Conservation (phyloP, 352 stramenopile species). For the Thalassiosira livingstoniorum region DNA sequence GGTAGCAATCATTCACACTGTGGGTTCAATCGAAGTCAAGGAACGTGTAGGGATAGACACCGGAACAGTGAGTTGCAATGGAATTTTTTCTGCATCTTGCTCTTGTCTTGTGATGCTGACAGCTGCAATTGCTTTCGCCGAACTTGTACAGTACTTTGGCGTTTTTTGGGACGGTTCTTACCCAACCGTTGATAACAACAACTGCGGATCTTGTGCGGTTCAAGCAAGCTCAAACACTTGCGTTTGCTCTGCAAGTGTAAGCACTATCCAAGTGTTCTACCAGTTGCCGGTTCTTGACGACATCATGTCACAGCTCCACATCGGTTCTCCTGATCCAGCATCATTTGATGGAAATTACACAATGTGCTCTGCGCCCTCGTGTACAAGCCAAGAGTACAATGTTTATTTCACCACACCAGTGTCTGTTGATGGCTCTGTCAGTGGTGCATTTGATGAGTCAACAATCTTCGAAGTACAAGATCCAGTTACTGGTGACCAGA, state of each 20-base stretch:
- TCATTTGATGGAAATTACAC: constrained; percentile 39
- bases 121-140: constrained; percentile 1
- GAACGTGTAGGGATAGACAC: constrained; percentile 40
- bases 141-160: constrained; percentile 44
- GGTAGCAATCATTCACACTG: constrained; percentile 58
- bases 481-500: neutral
- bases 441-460: constrained; percentile 19
- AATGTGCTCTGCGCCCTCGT: constrained; percentile 35
- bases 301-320: constrained; percentile 53
- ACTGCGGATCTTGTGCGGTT: constrained; percentile 45
- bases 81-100: no score
- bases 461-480: neutral
- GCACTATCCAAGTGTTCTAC: constrained; percentile 45
- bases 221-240: constrained; percentile 48
- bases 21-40: constrained; percentile 39
- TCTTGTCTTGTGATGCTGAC: neutral
- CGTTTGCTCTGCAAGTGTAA: constrained; percentile 44
- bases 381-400: constrained; percentile 36
- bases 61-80: constrained; percentile 22
- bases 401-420: constrained; percentile 28
- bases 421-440: constrained; percentile 40
- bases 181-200: constrained; percentile 32
- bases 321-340: constrained; percentile 50
- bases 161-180: constrained; percentile 50
- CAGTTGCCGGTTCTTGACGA: constrained; percentile 48